Conservation (phyloP, 2,329 filamentous ascomycete genomes). For the Mariannaea elegans region DNA sequence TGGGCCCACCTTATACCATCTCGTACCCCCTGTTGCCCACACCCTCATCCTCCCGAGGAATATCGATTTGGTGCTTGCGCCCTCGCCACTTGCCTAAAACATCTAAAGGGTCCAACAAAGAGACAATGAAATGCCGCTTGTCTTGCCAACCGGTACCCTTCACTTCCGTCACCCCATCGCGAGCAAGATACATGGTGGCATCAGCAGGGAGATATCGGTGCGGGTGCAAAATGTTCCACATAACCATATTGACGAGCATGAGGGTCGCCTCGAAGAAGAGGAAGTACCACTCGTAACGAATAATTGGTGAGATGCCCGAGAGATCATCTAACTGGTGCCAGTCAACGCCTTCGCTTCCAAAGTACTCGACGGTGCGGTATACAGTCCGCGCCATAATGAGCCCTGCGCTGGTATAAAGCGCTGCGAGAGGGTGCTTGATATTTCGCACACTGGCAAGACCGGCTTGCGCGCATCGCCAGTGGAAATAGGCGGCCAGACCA, state of each 20-base stretch:
- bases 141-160: background rate
- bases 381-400: slow-evolving; percentile 62
- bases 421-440: slow-evolving; percentile 9
- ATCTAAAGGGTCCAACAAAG: background rate
- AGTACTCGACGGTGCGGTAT: slow-evolving; percentile 59
- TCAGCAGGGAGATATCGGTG: slow-evolving; percentile 56
- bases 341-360: slow-evolving; percentile 38
- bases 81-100: background rate
- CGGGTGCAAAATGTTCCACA: slow-evolving; percentile 61
- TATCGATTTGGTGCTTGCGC: background rate
- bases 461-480: slow-evolving; percentile 45
- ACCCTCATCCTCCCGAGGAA: too few relatives aligned
- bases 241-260: slow-evolving; percentile 59
- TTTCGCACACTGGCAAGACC: background rate
- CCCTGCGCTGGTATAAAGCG: slow-evolving; percentile 56
- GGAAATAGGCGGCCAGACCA: slow-evolving; percentile 55
- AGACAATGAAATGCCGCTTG: background rate
- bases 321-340: slow-evolving; percentile 20
- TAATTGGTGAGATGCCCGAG: slow-evolving; percentile 48
- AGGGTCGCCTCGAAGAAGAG: slow-evolving; percentile 62
- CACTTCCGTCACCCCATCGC: slow-evolving; percentile 51
- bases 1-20: background rate
- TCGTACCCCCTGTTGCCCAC: background rate
- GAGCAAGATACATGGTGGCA: slow-evolving; percentile 56
- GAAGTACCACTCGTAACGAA: slow-evolving; percentile 65